Base-by-base conservation (phyloP, 441 rosid genomes). In the Arabidopsis lyrata region DNA sequence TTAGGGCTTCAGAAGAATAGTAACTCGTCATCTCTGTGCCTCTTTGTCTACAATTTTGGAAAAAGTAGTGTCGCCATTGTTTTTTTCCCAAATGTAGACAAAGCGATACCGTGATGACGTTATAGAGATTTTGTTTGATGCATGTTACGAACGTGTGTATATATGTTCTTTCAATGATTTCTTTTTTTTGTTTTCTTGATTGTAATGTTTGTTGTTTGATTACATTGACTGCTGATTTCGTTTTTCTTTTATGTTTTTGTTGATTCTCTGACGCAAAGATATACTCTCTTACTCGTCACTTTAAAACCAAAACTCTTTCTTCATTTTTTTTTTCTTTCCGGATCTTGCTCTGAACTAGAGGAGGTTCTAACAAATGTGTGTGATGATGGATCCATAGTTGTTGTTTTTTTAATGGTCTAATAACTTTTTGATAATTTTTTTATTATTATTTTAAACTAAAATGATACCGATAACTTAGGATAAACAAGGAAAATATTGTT, bases 81-180 rank as follows among this genome's bases (percentile, higher is more conserved):
- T 2, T 12, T 12, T 39, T 38, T 38, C 11, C 66, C 66, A 24
- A 61, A 61, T 61, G 66, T 41, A 61, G 66, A 41, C 36, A 61
- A 41, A 41, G 36, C 52, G 27, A 14, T 8, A n/a, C 52, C 3
- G 22, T 62, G 50, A 42, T 42, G 66, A 27, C 52, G 66, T 62
- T 5, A n/a, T 2, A 42, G 36, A 24, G 47, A 8, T 18, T 36
- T 42, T 10, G 22, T 14, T 13, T 18, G 20, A 18, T 18, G n/a
- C 2, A 24, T 22, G 7, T 9, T 22, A 31, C 60, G 22, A 20
- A 38, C 12, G 5, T 29, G 2, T 58, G 1, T 18, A 0, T 18
- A 0, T 8, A 54, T 54, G 6, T 2, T 5, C 8, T 16, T 16
- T 16, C 32, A 48, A 0, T 12, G 13, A 12, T 27, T 4, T 22